A percentile compares a stretch with the other conserved stretches of the same genome.
phyloP scores from a whole-genome alignment of 2,329 filamentous ascomycete genomes.

The Colletotrichum truncatum region DNA sequence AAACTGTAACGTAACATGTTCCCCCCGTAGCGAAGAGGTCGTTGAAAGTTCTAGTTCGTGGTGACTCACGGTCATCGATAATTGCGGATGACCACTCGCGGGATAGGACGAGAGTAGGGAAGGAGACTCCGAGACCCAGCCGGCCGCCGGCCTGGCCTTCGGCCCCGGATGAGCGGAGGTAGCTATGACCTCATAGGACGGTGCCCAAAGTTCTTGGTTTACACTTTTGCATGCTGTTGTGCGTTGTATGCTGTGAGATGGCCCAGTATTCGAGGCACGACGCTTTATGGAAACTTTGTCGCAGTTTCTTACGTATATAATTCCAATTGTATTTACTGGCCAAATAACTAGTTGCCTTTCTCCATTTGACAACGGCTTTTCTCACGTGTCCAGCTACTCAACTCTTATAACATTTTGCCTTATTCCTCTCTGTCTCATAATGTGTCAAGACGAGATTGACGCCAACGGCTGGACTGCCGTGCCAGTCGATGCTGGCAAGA shows the following conservation, averaged over 20 bases:
- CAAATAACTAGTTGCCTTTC: no score
- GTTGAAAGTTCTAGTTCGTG: not conserved
- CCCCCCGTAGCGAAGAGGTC: not conserved
- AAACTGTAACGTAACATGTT: not conserved
- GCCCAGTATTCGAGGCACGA: not conserved
- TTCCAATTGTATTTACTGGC: no score
- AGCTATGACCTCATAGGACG: not conserved
- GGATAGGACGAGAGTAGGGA: not conserved
- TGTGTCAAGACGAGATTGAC: constrained; percentile 37
- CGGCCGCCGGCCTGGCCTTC: not conserved
- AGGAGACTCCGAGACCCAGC: not conserved
- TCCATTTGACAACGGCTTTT: no score
- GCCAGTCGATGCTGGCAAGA: constrained; percentile 48
- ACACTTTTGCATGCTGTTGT: no score
- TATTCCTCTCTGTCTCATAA: no score
- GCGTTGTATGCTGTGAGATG: not conserved
- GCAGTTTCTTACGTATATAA: no score
- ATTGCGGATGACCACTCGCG: not conserved
- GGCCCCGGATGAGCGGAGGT: not conserved
- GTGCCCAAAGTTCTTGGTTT: not conserved
- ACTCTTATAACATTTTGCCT: no score
- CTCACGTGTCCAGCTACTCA: no score
- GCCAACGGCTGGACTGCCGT: constrained; percentile 56
- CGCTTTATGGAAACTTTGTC: not conserved
- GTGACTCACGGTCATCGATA: not conserved